phyloP scores from a whole-genome alignment of 2,329 filamentous ascomycete genomes.

The Colletotrichum kahawae region DNA sequence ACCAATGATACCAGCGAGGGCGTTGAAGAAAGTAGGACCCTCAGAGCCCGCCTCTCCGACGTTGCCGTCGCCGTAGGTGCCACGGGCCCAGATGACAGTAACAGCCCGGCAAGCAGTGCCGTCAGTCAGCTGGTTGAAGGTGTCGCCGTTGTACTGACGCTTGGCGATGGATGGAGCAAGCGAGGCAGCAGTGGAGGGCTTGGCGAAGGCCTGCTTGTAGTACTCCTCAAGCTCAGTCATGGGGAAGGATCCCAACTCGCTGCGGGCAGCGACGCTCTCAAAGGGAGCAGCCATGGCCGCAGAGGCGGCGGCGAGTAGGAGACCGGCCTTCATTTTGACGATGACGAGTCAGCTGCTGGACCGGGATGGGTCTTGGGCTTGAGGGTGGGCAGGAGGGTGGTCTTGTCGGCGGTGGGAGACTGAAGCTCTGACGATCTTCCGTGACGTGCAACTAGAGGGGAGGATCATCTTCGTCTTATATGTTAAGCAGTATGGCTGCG shows the following conservation, averaged over 20 bases:
- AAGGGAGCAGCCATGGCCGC: conserved; percentile 13
- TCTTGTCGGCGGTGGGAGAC: background rate
- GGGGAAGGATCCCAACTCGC: conserved; percentile 3
- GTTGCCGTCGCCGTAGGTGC: conserved; percentile 57
- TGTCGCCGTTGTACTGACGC: conserved; percentile 18
- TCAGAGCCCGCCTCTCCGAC: conserved; percentile 46
- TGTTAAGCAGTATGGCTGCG: background rate
- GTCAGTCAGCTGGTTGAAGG: conserved; percentile 24
- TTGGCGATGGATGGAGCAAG: background rate
- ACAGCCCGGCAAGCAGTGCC: conserved; percentile 43
- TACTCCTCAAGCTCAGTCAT: conserved; percentile 21
- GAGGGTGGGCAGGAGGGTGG: background rate
- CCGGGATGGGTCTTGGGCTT: background rate
- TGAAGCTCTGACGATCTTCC: conserved; percentile 9
- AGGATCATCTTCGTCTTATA: background rate
- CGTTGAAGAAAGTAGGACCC: conserved; percentile 56
- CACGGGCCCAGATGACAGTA: conserved; percentile 61
- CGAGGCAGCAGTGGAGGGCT: background rate
- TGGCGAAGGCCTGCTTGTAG: conserved; percentile 9
- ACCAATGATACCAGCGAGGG: conserved; percentile 45
- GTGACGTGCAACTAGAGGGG: background rate
- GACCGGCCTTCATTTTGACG: conserved; percentile 17
- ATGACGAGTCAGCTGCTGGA: background rate
- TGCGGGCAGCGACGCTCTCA: background rate
- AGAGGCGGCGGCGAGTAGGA: conserved; percentile 13